Conservation (phyloP, 768 basidiomycete genomes). For the Kwoniella newhampshirensis region DNA sequence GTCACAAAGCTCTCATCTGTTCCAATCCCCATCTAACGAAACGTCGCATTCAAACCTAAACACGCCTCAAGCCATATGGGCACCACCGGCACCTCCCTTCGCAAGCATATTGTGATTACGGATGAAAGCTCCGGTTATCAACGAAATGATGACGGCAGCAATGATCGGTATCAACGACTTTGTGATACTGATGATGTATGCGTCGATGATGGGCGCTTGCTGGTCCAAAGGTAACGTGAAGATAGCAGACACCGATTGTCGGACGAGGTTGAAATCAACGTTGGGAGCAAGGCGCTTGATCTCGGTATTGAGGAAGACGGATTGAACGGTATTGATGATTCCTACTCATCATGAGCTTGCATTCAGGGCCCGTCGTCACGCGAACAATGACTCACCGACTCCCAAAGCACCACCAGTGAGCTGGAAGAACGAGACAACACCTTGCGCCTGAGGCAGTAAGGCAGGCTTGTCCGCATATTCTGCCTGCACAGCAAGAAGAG, state of each 20-base stretch:
- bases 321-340: conserved; percentile 46
- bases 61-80: conserved; percentile 12
- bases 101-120: conserved; percentile 42
- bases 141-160: conserved; percentile 31
- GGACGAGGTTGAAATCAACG: conserved; percentile 35
- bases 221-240: conserved; percentile 25
- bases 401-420: conserved; percentile 45
- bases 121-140: conserved; percentile 30
- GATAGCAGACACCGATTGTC: conserved; percentile 38
- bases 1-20: neutral
- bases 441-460: conserved; percentile 46
- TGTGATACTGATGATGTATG: conserved; percentile 44
- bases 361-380: neutral
- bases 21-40: too few relatives aligned
- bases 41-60: too few relatives aligned
- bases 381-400: conserved; percentile 20
- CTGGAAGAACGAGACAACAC: conserved; percentile 47
- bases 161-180: conserved; percentile 42
- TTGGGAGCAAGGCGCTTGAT: conserved; percentile 32
- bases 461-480: conserved; percentile 30
- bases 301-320: conserved; percentile 38
- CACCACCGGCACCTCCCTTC: conserved; percentile 35
- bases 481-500: conserved; percentile 44
- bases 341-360: conserved; percentile 7
- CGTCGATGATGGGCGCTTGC: conserved; percentile 38